These are phyloP conservation scores for Talaromyces ruber DNA, from an alignment of 495 filamentous ascomycete species.

Conservation along the genomic window DNA sequence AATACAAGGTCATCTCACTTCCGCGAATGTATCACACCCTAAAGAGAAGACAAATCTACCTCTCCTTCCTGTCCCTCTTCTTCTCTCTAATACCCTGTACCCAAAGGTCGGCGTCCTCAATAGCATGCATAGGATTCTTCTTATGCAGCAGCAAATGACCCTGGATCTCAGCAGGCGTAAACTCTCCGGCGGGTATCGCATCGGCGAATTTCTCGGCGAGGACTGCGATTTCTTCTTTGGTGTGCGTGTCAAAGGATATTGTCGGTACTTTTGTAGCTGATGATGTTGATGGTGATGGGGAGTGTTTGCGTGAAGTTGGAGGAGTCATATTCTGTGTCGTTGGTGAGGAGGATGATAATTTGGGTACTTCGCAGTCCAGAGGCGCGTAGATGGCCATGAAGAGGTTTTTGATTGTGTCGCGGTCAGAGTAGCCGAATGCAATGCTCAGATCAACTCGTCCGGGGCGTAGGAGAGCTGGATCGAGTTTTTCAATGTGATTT, in stretches of 20 bases:
- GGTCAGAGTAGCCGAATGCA: slow-evolving; percentile 57
- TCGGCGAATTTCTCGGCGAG: slow-evolving; percentile 42
- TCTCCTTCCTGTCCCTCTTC: not conserved
- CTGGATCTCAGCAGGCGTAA: slow-evolving; percentile 64
- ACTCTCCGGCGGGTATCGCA: slow-evolving; percentile 36
- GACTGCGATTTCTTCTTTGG: not conserved
- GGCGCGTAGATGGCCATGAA: slow-evolving; percentile 66
- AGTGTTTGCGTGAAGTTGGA: not conserved
- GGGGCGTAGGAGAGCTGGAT: slow-evolving; percentile 66
- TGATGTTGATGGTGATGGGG: not conserved
- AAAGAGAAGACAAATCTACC: not conserved
- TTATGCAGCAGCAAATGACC: slow-evolving; percentile 51
- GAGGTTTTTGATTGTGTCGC: slow-evolving; percentile 52
- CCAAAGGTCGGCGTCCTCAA: slow-evolving; percentile 50
- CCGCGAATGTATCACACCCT: no score
- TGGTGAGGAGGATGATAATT: not conserved
- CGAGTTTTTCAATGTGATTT: slow-evolving; percentile 68
- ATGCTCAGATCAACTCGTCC: slow-evolving; percentile 72
- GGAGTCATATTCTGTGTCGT: not conserved
- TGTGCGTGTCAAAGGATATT: not conserved
- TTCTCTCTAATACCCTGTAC: slow-evolving; percentile 15
- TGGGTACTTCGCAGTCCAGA: slow-evolving; percentile 17
- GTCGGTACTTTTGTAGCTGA: not conserved
- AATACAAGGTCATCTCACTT: not conserved
- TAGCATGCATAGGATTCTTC: slow-evolving; percentile 45